Conservation (phyloP, 441 rosid species). For the Dalechampia spathulata region DNA sequence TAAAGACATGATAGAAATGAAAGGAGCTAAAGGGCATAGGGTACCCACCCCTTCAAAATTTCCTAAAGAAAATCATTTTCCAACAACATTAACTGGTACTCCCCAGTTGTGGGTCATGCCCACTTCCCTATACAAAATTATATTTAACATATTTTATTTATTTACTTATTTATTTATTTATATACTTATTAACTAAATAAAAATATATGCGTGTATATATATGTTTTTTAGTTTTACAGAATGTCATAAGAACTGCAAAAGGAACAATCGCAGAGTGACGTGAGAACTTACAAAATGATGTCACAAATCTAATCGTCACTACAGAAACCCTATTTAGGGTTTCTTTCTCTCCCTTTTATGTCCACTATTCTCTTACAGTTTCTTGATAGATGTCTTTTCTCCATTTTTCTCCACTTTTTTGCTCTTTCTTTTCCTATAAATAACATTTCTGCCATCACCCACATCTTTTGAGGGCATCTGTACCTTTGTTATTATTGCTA, state of each 20-base stretch:
- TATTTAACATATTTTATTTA: no score
- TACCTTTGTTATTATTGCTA: no score
- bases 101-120: background rate
- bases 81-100: background rate
- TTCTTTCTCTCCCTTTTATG: background rate
- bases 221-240: no score
- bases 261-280: conserved; percentile 26
- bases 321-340: conserved; percentile 8
- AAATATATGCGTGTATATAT: no score
- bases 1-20: background rate
- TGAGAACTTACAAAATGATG: conserved; percentile 9
- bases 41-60: background rate
- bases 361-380: background rate
- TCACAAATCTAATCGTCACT: conserved; percentile 10
- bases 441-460: conserved; percentile 4
- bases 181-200: no score
- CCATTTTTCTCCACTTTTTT: background rate
- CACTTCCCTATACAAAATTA: background rate
- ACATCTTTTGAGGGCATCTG: background rate
- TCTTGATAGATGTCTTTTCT: conserved; percentile 16
- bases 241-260: conserved; percentile 18
- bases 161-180: no score
- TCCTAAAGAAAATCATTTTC: background rate
- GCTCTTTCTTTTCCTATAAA: background rate
- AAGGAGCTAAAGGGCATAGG: background rate